phyloP scores from a whole-genome alignment of 2,329 filamentous ascomycete species.

The Pseudopithomyces maydicus region DNA sequence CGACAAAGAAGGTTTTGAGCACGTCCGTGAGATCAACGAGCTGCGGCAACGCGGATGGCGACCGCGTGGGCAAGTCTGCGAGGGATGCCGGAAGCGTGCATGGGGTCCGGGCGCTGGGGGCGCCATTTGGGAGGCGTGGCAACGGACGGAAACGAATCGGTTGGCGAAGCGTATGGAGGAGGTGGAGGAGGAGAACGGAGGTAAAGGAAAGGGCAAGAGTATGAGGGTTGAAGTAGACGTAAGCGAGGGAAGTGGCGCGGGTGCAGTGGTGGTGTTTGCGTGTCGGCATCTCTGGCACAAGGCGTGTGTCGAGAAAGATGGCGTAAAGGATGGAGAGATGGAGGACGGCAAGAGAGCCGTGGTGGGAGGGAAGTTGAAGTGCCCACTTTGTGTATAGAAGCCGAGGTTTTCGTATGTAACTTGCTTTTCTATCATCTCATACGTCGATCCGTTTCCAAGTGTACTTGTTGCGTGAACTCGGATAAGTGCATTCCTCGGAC shows the following conservation, averaged over 20 bases:
- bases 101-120: conserved; percentile 88
- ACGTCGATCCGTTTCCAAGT: too few relatives aligned
- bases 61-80: conserved; percentile 83
- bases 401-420: neutral
- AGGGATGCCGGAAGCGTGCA: conserved; percentile 78
- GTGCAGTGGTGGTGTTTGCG: conserved; percentile 43
- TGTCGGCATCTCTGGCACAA: conserved; percentile 49
- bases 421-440: neutral
- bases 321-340: neutral
- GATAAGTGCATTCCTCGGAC: too few relatives aligned
- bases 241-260: conserved; percentile 48
- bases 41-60: conserved; percentile 87
- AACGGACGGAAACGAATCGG: conserved; percentile 58
- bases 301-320: conserved; percentile 37
- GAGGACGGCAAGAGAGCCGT: neutral
- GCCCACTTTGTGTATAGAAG: conserved; percentile 34
- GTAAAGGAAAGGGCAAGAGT: conserved; percentile 54
- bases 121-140: conserved; percentile 81
- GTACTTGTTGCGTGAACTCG: too few relatives aligned
- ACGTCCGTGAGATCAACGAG: conserved; percentile 74
- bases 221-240: conserved; percentile 39
- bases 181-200: conserved; percentile 43
- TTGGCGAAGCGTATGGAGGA: conserved; percentile 38
- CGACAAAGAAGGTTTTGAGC: conserved; percentile 85
- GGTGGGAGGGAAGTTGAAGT: conserved; percentile 24